Percentiles rank a stretch among this genome's conserved stretches.
Conservation (phyloP, 2,329 filamentous ascomycete genomes). For the Parastagonospora avenae region DNA sequence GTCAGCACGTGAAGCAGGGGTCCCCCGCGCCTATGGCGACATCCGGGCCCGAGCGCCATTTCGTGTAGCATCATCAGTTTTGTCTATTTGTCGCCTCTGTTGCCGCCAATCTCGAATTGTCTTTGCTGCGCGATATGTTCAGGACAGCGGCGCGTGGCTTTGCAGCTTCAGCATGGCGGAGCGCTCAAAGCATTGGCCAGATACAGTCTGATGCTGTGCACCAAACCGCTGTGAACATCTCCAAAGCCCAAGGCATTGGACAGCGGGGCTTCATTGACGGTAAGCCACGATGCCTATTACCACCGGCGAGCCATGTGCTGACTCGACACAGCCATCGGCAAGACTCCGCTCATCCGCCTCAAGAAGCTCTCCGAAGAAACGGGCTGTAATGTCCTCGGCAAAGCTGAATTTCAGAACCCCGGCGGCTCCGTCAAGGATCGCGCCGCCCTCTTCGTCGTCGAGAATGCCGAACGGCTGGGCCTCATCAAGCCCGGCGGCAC, state of each 20-base stretch:
- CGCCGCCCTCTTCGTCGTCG: conserved; percentile 90
- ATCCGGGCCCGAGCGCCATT: conserved; percentile 24
- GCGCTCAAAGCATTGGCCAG: conserved; percentile 52
- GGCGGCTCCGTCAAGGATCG: conserved; percentile 96
- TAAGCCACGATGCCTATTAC: conserved; percentile 47
- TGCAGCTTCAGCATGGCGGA: conserved; percentile 65
- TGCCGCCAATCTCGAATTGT: not conserved
- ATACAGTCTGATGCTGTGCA: conserved; percentile 53
- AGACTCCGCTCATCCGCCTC: conserved; percentile 91
- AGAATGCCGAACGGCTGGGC: conserved; percentile 88
- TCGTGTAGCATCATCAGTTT: conserved; percentile 18
- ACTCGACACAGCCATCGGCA: conserved; percentile 79
- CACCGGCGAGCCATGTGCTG: not conserved
- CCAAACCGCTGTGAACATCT: conserved; percentile 72
- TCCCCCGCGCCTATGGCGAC: conserved; percentile 22
- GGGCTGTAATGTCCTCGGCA: conserved; percentile 91
- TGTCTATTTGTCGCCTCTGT: conserved; percentile 2
- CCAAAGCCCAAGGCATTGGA: conserved; percentile 78
- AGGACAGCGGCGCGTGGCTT: conserved; percentile 71
- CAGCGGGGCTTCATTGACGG: conserved; percentile 78
- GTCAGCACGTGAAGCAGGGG: conserved; percentile 17
- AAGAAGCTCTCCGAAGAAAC: conserved; percentile 88
- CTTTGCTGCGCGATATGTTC: conserved; percentile 62
- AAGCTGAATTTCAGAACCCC: conserved; percentile 98
- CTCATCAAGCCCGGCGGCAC: conserved; percentile 85